Conservation (phyloP, 331 rosid genomes). For the Pyracantha coccinea region DNA sequence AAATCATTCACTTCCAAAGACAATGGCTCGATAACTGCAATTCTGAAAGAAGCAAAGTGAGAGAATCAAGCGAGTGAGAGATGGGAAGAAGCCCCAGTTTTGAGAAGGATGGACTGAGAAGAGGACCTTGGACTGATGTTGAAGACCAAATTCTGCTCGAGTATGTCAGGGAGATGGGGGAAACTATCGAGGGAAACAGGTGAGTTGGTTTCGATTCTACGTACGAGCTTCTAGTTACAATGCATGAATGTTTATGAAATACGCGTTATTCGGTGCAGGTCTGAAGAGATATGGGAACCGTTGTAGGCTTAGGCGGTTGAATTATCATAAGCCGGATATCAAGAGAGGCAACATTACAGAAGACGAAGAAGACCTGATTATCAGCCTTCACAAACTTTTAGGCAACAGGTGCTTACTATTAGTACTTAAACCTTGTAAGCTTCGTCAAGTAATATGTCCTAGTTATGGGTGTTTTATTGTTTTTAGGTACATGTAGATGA, state of each 20-base stretch:
- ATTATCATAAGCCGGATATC: slow-evolving; percentile 27
- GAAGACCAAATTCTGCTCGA: slow-evolving; percentile 23
- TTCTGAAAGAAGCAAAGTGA: not conserved
- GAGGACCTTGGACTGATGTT: slow-evolving; percentile 25
- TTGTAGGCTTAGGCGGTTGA: slow-evolving; percentile 32
- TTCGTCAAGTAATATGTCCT: not conserved
- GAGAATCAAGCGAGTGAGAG: not conserved
- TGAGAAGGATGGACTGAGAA: slow-evolving; percentile 1
- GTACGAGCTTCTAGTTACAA: not conserved
- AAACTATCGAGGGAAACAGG: slow-evolving; percentile 23
- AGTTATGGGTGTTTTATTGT: not conserved
- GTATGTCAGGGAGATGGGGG: slow-evolving; percentile 27
- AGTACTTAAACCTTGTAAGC: not conserved
- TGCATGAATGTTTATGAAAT: not conserved
- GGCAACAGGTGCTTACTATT: slow-evolving; percentile 21
- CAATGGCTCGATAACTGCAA: not conserved
- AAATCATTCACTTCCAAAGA: not conserved
- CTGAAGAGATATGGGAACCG: slow-evolving; percentile 31
- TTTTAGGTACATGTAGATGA: slow-evolving; percentile 15
- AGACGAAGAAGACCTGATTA: slow-evolving; percentile 33
- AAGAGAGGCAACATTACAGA: slow-evolving; percentile 29
- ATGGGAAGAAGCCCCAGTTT: not conserved
- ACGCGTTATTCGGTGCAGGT: slow-evolving; percentile 9
- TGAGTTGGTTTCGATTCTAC: not conserved
- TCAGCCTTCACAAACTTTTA: slow-evolving; percentile 33